Evolutionary conservation across 331 rosid species (phyloP), one percentile per base, ranked within the genome.

Genomic region (Pyracantha coccinea): DNA sequence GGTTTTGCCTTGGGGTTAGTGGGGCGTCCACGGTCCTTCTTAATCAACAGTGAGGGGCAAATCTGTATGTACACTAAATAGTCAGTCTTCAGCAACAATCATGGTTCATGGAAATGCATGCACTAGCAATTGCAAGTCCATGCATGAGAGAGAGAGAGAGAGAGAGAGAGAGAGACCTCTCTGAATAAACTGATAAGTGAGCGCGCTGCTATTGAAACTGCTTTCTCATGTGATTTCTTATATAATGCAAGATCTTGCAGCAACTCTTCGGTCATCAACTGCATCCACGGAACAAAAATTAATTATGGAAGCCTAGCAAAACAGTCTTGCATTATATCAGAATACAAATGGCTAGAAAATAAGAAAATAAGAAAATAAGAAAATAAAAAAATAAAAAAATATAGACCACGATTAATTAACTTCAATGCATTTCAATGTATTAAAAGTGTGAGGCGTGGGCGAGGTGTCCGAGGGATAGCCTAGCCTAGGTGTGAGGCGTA

Each of bases 11-110:
- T 86, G 6, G 97, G 85, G 79, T 87, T 81, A 16, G 75, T 74
- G 38, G 90, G 96, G n/a, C 93, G 85, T 50, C 98, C 98, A 74
- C 97, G 96, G 77, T 93, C 98, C 85, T 90, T 93, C 89, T 91
- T 93, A 82, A 88, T 79, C 73, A 94, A 88, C 11, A 94, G 83
- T 32, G 96, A 91, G 53, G 98, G 98, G 85, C 90, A 89, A 86
- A 88, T 33, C 97, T 91, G 87, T 84, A 83, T 20, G 71, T 27
- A 58, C 75, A 68, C 25, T 61, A 73, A 71, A 74, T 75, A 63
- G 53, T 66, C 19, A 79, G 35, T 20, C 52, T 28, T 35, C 58
- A 24, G 23, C 45, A 8, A 52, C 69, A 60, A 81, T 64, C 74
- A 73, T n/a, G 45, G 64, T 10, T 75, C 72, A 62, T 69, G 68